phyloP scores from a whole-genome alignment of 2,329 filamentous ascomycete species.

The Helotiales sp. region DNA sequence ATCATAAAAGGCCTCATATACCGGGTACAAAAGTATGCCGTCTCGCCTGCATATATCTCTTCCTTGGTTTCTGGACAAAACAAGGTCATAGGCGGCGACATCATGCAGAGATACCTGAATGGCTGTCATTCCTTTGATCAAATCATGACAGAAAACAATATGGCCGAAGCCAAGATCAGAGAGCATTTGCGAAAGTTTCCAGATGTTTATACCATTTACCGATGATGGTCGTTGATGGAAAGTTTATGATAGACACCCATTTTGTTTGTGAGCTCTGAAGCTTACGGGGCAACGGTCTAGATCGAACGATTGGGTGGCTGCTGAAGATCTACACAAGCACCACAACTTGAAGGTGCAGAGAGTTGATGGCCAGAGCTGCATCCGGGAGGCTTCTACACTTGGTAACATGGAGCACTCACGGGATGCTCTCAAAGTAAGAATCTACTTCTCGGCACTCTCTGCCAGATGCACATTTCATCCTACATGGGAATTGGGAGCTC shows the following conservation, averaged over 20 bases:
- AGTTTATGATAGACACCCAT: background rate
- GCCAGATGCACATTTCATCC: background rate
- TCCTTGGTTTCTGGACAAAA: conserved; percentile 39
- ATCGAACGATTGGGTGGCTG: background rate
- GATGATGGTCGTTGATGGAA: conserved; percentile 33
- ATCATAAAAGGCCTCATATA: conserved; percentile 95
- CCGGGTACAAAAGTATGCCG: conserved; percentile 88
- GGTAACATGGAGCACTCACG: background rate
- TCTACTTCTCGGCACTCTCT: background rate
- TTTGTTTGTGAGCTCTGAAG: background rate
- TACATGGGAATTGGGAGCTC: background rate
- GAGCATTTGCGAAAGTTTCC: conserved; percentile 66
- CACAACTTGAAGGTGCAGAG: background rate
- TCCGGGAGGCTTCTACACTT: background rate
- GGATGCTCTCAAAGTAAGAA: background rate
- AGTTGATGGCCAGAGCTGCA: background rate
- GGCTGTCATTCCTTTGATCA: conserved; percentile 80
- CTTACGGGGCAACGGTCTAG: background rate
- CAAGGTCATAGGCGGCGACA: conserved; percentile 46
- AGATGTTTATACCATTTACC: conserved; percentile 47
- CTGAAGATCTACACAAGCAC: background rate
- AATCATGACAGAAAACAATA: conserved; percentile 76
- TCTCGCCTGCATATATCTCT: conserved; percentile 67
- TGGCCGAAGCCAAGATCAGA: conserved; percentile 73
- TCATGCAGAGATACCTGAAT: conserved; percentile 70